phyloP scores from a whole-genome alignment of 2,329 filamentous ascomycete species.

The Sarocladiaceae sp. region DNA sequence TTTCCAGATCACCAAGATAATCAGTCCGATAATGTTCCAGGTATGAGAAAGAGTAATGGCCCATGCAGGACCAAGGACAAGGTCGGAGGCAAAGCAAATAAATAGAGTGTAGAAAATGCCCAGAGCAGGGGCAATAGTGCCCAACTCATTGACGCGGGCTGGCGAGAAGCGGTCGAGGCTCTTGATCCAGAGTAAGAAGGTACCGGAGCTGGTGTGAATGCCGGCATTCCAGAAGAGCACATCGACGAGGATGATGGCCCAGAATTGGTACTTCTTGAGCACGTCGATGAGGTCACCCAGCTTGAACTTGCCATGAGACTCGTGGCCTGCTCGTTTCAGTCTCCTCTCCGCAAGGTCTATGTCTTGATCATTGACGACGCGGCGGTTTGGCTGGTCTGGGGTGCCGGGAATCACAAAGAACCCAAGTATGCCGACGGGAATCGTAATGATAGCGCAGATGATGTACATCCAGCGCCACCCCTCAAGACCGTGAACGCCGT shows the following conservation, averaged over 20 bases:
- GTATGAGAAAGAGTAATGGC: constrained; percentile 45
- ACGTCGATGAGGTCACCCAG: constrained; percentile 25
- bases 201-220: constrained; percentile 39
- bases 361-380: constrained; percentile 40
- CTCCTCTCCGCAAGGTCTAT: constrained; percentile 37
- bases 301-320: constrained; percentile 28
- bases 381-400: constrained; percentile 37
- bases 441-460: constrained; percentile 46
- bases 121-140: constrained; percentile 44
- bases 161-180: constrained; percentile 41
- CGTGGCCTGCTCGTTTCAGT: constrained; percentile 37
- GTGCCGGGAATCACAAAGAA: constrained; percentile 44
- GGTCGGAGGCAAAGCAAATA: constrained; percentile 48
- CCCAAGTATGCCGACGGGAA: constrained; percentile 45
- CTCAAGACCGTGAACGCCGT: constrained; percentile 37
- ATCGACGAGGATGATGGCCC: constrained; percentile 42
- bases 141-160: constrained; percentile 43
- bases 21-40: constrained; percentile 46
- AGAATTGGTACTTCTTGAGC: constrained; percentile 39
- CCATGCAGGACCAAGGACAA: constrained; percentile 45
- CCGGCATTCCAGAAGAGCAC: constrained; percentile 52
- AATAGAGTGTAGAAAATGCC: constrained; percentile 51
- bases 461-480: constrained; percentile 55
- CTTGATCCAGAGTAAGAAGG: constrained; percentile 53
- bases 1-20: constrained; percentile 49